A percentile compares a stretch with the other conserved stretches of the same genome.
These are phyloP conservation scores for Geranium rotundifolium DNA, from an alignment of 345 rosid genomes.

Conservation along the genomic window DNA sequence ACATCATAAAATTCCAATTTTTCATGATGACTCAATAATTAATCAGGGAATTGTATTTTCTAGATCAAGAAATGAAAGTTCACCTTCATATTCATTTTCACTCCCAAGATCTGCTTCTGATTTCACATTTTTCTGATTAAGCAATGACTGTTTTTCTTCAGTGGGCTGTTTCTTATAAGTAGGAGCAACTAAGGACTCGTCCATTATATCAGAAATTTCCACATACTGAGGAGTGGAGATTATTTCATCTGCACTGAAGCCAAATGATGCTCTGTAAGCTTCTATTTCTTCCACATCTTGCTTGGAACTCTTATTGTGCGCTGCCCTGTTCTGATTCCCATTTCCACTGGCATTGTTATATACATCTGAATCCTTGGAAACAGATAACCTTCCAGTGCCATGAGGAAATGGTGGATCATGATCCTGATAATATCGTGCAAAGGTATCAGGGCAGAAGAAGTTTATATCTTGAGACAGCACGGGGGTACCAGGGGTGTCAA, in stretches of 20 bases:
- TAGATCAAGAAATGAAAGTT: constrained; percentile 10
- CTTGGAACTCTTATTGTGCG: constrained; percentile 48
- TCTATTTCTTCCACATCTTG: constrained; percentile 83
- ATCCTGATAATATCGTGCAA: constrained; percentile 79
- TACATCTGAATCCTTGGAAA: constrained; percentile 78
- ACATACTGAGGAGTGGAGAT: constrained; percentile 68
- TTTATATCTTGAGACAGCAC: constrained; percentile 55
- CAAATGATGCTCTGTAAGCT: constrained; percentile 95
- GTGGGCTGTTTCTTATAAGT: constrained; percentile 24
- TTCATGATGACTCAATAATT: neutral
- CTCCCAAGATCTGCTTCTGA: constrained; percentile 32
- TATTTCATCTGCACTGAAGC: constrained; percentile 90
- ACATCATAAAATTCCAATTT: too few relatives aligned
- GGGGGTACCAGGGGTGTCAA: constrained; percentile 36
- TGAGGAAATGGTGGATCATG: constrained; percentile 73
- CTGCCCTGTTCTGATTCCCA: constrained; percentile 59
- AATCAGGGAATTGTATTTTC: neutral
- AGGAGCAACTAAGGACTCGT: constrained; percentile 70
- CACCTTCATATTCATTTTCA: constrained; percentile 45
- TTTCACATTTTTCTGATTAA: constrained; percentile 25
- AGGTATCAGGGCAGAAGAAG: constrained; percentile 92
- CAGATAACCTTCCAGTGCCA: constrained; percentile 79
- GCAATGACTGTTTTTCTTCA: constrained; percentile 15
- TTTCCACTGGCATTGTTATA: constrained; percentile 34
- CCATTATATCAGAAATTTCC: constrained; percentile 65